A percentile compares a stretch with the other conserved stretches of the same genome.
These are phyloP conservation scores for Ammopiptanthus mongolicus DNA, from an alignment of 306 rosid genomes.

Conservation along the genomic window DNA sequence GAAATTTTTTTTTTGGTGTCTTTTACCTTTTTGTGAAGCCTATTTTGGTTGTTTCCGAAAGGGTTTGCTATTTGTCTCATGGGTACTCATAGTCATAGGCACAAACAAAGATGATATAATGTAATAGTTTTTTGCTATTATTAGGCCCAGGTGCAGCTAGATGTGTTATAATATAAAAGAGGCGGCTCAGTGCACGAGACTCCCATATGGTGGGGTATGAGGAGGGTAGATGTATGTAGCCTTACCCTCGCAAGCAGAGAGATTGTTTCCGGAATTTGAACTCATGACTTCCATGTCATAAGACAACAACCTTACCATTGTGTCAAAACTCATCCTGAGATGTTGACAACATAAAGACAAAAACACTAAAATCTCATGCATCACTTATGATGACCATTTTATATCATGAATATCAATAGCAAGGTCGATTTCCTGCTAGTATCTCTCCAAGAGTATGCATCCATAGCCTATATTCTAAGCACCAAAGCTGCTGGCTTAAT, in stretches of 20 bases:
- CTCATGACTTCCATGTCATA: no score
- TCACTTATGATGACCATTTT: not conserved
- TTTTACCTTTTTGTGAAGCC: not conserved
- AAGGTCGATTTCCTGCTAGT: not conserved
- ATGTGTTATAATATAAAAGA: no score
- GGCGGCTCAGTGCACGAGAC: no score
- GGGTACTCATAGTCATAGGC: not conserved
- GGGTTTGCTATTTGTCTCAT: no score
- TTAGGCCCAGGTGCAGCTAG: not conserved
- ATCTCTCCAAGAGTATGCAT: slow-evolving; percentile 5
- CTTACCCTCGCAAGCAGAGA: no score
- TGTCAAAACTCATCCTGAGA: no score
- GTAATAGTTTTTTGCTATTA: not conserved
- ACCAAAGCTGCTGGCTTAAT: not conserved
- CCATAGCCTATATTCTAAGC: not conserved
- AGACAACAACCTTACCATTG: no score
- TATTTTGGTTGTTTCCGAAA: not conserved
- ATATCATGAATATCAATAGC: not conserved
- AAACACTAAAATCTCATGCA: not conserved
- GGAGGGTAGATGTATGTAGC: no score
- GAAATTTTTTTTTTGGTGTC: not conserved
- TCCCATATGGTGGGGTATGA: no score
- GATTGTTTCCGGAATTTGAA: no score
- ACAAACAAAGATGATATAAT: slow-evolving; percentile 1
- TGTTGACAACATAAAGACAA: not conserved